Base-by-base conservation (phyloP, 129 eudicot genomes). In the Escallonia rubra region DNA sequence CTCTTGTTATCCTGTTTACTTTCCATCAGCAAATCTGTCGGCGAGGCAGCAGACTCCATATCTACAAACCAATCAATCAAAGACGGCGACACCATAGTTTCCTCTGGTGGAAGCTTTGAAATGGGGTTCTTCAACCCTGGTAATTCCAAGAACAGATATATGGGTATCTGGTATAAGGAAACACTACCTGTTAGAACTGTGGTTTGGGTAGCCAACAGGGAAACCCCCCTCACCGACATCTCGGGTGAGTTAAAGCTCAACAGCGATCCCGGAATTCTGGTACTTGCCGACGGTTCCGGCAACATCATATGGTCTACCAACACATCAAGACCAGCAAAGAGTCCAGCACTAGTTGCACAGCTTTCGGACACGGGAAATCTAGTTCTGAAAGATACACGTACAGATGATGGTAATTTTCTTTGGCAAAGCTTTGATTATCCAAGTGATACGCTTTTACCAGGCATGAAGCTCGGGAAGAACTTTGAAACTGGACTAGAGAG, bases 131-230 rank as follows among this genome's bases (percentile, higher is more conserved):
- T 54, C 58, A 54, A 13, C 58, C 58, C 58, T 2, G 12, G 23
- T 6, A 34, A 3, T 54, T 54, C 58, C 4, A 3, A 12, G 3
- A 54, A 54, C 14, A 3, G 58, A 34, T 54, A 54, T 34, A 11
- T 54, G 58, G 58, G 58, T 10, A 54, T 54, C 34, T 61, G 52
- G 52, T 61, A 61, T 51, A 60, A 40, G 52, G n/a, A 13, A 63
- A n/a, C n/a, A n/a, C 56, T 83, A 10, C 8, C 16, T 43, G n/a
- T 53, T n/a, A 68, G 54, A 43, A 55, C 61, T 8, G 72, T 62
- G 8, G 44, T 71, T 7, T 71, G 76, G 76, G 68, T 52, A 4
- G 78, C 78, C 14, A 65, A 74, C 41, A 56, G 72, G 39, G 72
- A 65, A 10, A 41, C 45, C 10, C 78, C 78, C 5, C 70, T 74